Evolutionary conservation across 768 basidiomycete genomes (phyloP).

Genomic region (Albatrellus ellisii): DNA sequence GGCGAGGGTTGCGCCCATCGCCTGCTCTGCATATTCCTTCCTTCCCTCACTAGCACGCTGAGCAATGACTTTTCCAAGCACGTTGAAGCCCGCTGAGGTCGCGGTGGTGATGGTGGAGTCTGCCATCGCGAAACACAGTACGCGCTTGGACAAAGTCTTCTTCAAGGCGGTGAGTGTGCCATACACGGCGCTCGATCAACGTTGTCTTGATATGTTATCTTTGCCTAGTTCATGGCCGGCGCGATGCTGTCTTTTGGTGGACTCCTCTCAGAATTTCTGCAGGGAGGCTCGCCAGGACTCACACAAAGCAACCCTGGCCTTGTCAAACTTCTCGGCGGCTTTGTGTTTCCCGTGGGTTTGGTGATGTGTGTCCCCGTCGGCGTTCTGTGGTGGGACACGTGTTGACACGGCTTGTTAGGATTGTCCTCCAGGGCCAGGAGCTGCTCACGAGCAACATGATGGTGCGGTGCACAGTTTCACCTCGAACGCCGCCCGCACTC

Average conservation of each 20-base stretch:
- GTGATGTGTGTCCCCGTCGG: slow-evolving; percentile 38
- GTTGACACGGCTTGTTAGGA: slow-evolving; percentile 29
- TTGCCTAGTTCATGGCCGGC: slow-evolving; percentile 48
- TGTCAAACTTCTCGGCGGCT: slow-evolving; percentile 49
- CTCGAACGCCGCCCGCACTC: not conserved
- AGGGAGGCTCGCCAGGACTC: slow-evolving; percentile 43
- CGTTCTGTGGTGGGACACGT: not conserved
- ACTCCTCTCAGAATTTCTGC: slow-evolving; percentile 43
- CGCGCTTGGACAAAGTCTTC: slow-evolving; percentile 46
- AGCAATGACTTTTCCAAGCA: slow-evolving; percentile 26
- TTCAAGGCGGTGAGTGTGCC: slow-evolving; percentile 48
- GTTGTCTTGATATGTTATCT: not conserved
- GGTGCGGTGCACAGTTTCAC: slow-evolving; percentile 23
- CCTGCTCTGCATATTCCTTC: not conserved
- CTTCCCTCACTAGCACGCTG: not conserved
- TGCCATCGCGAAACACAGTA: slow-evolving; percentile 50
- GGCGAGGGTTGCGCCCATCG: too few relatives aligned
- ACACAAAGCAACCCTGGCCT: slow-evolving; percentile 47
- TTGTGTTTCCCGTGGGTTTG: slow-evolving; percentile 68
- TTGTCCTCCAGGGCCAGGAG: slow-evolving; percentile 57
- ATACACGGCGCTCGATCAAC: not conserved
- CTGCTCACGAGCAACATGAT: slow-evolving; percentile 69
- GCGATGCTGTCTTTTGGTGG: slow-evolving; percentile 68
- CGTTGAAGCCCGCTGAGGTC: slow-evolving; percentile 46
- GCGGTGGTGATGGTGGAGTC: slow-evolving; percentile 41